Evolutionary conservation across 192 early-diverging fungal species (phyloP).

Genomic region (Backusella mclennaniae): DNA sequence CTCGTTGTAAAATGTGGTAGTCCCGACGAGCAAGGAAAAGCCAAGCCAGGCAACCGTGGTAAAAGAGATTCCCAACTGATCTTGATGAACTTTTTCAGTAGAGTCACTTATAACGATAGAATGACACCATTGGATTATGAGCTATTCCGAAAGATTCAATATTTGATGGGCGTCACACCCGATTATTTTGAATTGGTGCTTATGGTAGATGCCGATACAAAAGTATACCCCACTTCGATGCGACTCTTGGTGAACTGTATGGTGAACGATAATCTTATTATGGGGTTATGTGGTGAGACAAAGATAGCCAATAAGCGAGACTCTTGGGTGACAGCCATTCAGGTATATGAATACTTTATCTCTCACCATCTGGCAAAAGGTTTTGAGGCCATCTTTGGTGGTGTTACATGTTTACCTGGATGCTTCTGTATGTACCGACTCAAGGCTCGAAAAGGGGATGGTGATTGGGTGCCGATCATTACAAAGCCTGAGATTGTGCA

Average conservation of each 20-base stretch:
- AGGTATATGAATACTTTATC: constrained; percentile 99
- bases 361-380: constrained; percentile 94
- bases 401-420: constrained; percentile 96
- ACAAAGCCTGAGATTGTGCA: constrained; percentile 88
- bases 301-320: constrained; percentile 93
- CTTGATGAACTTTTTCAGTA: constrained; percentile 93
- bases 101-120: constrained; percentile 82
- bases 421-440: constrained; percentile 99
- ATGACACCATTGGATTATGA: constrained; percentile 94
- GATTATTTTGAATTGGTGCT: constrained; percentile 79
- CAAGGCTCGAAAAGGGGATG: constrained; percentile 75
- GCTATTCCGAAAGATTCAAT: constrained; percentile 81
- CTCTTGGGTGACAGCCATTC: constrained; percentile 88
- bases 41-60: constrained; percentile 88
- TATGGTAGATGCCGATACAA: constrained; percentile 95
- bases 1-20: constrained; percentile 74
- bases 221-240: constrained; percentile 75
- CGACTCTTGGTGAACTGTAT: constrained; percentile 84
- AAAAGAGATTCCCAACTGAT: constrained; percentile 97
- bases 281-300: constrained; percentile 98
- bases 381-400: constrained; percentile 96
- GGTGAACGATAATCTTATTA: constrained; percentile 87
- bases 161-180: constrained; percentile 82
- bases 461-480: constrained; percentile 83
- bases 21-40: constrained; percentile 63